phyloP scores from a whole-genome alignment of 2,329 filamentous ascomycete genomes.

The Phialophora verrucosa region DNA sequence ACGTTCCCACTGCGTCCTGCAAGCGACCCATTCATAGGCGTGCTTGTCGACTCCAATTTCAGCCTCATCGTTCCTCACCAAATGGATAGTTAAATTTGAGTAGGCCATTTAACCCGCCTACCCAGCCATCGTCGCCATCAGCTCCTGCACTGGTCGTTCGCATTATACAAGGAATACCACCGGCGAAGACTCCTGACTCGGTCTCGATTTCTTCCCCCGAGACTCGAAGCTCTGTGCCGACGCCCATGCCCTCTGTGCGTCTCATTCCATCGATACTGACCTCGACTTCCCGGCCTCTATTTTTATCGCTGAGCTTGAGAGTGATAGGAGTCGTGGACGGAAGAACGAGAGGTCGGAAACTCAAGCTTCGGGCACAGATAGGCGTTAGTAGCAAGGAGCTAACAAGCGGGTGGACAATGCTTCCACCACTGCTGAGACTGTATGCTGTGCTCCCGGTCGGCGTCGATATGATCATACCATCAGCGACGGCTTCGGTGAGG shows the following conservation, averaged over 20 bases:
- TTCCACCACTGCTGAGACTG: conserved; percentile 87
- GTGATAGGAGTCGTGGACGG: conserved; percentile 85
- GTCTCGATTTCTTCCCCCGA: conserved; percentile 75
- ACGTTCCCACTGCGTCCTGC: neutral
- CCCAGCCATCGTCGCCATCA: conserved; percentile 85
- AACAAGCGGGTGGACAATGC: conserved; percentile 92
- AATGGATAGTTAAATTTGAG: conserved; percentile 98
- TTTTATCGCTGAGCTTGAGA: conserved; percentile 79
- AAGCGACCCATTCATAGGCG: neutral
- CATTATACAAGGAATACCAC: conserved; percentile 92
- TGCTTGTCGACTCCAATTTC: neutral
- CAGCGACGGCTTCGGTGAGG: conserved; percentile 90
- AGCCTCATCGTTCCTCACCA: conserved; percentile 62
- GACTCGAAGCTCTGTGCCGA: conserved; percentile 87
- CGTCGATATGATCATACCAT: conserved; percentile 92
- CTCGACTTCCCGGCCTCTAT: conserved; percentile 75
- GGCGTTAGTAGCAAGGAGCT: conserved; percentile 87
- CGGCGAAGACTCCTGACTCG: conserved; percentile 62
- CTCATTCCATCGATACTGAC: conserved; percentile 79
- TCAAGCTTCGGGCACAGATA: conserved; percentile 89
- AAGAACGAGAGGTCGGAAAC: conserved; percentile 87
- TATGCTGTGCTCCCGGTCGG: conserved; percentile 96
- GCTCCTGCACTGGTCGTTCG: conserved; percentile 59
- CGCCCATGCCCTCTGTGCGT: conserved; percentile 66
- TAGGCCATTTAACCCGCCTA: conserved; percentile 88